Conservation (phyloP, 768 basidiomycete species). For the Favolaschia claudopus region DNA sequence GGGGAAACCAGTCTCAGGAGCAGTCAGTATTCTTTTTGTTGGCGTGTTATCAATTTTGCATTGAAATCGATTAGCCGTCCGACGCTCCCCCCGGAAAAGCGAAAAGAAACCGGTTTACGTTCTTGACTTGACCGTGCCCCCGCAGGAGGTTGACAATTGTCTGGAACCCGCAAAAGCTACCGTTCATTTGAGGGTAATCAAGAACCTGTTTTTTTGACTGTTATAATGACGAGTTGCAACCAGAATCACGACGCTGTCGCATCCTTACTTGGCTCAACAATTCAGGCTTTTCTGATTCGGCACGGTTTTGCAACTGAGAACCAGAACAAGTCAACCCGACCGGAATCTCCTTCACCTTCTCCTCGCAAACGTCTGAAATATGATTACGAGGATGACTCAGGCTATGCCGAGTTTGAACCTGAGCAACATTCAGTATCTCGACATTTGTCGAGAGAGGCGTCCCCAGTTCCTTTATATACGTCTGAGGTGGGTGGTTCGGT, state of each 20-base stretch:
- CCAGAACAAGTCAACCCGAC: constrained; percentile 12
- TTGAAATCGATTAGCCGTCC: constrained; percentile 48
- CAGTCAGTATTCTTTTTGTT: constrained; percentile 40
- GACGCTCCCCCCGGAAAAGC: constrained; percentile 79
- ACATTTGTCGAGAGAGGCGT: constrained; percentile 12
- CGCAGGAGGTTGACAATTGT: constrained; percentile 74
- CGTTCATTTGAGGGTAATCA: constrained; percentile 71
- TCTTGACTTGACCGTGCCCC: constrained; percentile 74
- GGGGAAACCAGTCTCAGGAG: constrained; percentile 57
- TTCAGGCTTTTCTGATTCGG: constrained; percentile 68
- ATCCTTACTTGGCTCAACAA: constrained; percentile 61
- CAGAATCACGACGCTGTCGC: constrained; percentile 68
- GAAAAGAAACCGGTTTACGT: constrained; percentile 88
- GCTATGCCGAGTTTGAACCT: constrained; percentile 39
- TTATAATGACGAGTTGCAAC: constrained; percentile 12
- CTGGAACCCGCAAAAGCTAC: constrained; percentile 79
- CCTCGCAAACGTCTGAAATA: constrained; percentile 61
- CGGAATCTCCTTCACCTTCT: constrained; percentile 41
- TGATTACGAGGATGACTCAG: constrained; percentile 46
- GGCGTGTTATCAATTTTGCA: constrained; percentile 16
- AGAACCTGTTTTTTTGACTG: background rate
- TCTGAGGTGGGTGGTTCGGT: constrained; percentile 1
- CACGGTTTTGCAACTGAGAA: constrained; percentile 63
- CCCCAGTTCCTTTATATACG: constrained; percentile 16
- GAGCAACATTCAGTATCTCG: too few species aligned